These are phyloP conservation scores for Fusarium compactum DNA, from an alignment of 2,329 filamentous ascomycete genomes.

Conservation along the genomic window DNA sequence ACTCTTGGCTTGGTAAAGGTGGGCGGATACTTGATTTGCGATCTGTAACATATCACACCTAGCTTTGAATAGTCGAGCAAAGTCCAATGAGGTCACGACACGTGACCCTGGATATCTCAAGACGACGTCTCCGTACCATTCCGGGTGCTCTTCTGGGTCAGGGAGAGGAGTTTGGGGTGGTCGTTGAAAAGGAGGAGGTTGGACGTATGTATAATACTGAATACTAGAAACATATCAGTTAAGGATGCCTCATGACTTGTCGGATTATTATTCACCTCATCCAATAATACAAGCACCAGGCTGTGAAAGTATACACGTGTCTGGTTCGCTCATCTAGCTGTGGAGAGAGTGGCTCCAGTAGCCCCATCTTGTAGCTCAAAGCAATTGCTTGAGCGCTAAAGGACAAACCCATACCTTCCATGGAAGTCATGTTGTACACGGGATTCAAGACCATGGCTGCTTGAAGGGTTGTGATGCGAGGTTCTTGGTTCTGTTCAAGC, in stretches of 20 bases:
- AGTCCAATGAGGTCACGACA: accelerated
- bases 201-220: too few relatives aligned
- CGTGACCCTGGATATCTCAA: too few relatives aligned
- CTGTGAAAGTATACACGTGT: neutral
- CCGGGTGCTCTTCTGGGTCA: accelerated
- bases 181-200: too few relatives aligned
- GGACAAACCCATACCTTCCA: neutral
- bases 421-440: neutral
- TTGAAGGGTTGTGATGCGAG: neutral
- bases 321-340: neutral
- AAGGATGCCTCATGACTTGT: too few relatives aligned
- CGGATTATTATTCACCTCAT: neutral
- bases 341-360: too few relatives aligned
- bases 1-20: too few relatives aligned
- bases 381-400: neutral
- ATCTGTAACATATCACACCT: too few relatives aligned
- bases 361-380: neutral
- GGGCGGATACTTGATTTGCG: too few relatives aligned
- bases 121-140: too few relatives aligned
- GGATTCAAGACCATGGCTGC: neutral
- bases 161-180: too few relatives aligned
- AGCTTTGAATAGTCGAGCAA: too few relatives aligned
- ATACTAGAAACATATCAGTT: too few relatives aligned
- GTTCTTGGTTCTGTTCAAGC: neutral
- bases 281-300: neutral